Percentiles rank a stretch among this genome's conserved stretches.
Evolutionary conservation across 257 asterid species (phyloP).

Genomic region (Solanum clarkiae): DNA sequence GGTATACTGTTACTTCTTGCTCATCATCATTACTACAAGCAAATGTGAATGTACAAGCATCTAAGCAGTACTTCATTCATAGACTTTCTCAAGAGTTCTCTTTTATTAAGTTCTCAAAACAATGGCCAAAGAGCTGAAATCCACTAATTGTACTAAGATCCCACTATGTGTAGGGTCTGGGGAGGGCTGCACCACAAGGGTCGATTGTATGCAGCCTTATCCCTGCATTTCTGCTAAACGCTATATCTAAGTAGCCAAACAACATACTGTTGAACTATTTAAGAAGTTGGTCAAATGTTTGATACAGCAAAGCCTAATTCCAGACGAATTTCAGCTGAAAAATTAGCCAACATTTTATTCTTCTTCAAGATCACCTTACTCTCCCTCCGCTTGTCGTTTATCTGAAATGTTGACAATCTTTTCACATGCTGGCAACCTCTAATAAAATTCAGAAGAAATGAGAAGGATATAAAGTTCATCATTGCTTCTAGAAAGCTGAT

Average conservation of each 20-base stretch:
- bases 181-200: not conserved
- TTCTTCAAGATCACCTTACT: not conserved
- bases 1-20: not conserved
- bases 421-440: not conserved
- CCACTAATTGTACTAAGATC: not conserved
- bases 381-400: not conserved
- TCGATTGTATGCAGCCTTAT: not conserved
- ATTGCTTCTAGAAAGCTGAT: not conserved
- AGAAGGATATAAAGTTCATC: not conserved
- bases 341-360: not conserved
- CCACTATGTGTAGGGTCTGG: not conserved
- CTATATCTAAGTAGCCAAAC: not conserved
- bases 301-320: not conserved
- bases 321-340: not conserved
- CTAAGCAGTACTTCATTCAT: not conserved
- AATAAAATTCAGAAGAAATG: not conserved
- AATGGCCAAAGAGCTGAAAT: not conserved
- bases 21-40: not conserved
- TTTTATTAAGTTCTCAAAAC: not conserved
- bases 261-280: not conserved
- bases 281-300: not conserved
- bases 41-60: not conserved
- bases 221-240: not conserved
- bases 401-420: not conserved
- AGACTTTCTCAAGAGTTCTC: not conserved